phyloP scores from a whole-genome alignment of 2,329 filamentous ascomycete species.

The Orbilia ellipsospora region DNA sequence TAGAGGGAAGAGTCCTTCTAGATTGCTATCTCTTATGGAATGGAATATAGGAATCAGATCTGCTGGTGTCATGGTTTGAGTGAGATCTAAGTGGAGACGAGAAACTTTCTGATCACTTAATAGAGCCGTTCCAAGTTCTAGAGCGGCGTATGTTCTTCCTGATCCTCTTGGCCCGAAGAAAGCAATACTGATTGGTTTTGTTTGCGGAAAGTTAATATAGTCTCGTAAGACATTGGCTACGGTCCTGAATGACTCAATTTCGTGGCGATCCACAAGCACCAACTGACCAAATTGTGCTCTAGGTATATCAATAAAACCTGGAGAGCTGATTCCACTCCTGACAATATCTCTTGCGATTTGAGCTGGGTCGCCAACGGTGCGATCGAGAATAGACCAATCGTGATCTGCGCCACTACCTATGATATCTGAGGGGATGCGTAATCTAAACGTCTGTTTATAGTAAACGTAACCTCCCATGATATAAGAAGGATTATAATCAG shows the following conservation, averaged over 20 bases:
- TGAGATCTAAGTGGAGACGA: conserved; percentile 37
- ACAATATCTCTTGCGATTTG: conserved; percentile 35
- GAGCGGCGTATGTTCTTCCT: conserved; percentile 31
- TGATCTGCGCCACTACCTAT: conserved; percentile 45
- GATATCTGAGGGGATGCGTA: conserved; percentile 30
- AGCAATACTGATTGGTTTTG: conserved; percentile 39
- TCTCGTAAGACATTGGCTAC: conserved; percentile 36
- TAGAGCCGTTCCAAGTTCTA: conserved; percentile 25
- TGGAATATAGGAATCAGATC: conserved; percentile 35
- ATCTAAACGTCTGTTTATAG: too few relatives aligned
- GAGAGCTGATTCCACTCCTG: conserved; percentile 19
- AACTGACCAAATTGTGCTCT: conserved; percentile 34
- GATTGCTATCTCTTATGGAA: conserved; percentile 44
- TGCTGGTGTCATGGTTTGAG: conserved; percentile 11
- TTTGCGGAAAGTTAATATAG: conserved; percentile 43
- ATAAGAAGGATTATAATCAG: too few relatives aligned
- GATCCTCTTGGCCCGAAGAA: conserved; percentile 35
- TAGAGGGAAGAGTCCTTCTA: conserved; percentile 35
- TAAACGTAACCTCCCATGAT: too few relatives aligned
- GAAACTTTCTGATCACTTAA: conserved; percentile 22
- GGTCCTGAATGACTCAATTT: conserved; percentile 46
- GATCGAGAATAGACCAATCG: conserved; percentile 43
- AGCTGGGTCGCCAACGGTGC: conserved; percentile 35
- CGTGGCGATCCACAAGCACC: conserved; percentile 36
- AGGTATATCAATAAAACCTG: conserved; percentile 27